A percentile compares a stretch with the other conserved stretches of the same genome.
Evolutionary conservation across 768 basidiomycete species (phyloP).

Genomic region (Calocybe indica): DNA sequence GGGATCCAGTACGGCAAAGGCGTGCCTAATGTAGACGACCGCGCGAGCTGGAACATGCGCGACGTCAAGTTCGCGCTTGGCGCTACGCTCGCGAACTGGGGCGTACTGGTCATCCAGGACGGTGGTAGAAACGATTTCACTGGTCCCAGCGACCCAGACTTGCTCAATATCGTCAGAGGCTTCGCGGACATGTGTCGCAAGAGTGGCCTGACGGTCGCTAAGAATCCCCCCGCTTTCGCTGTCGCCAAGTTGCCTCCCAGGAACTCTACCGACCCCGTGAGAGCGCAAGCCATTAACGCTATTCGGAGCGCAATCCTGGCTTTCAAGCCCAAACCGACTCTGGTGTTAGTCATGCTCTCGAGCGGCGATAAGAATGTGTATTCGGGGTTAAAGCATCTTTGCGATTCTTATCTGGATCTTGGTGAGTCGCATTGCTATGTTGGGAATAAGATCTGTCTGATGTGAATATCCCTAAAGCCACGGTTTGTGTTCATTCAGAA

Average conservation of each 20-base stretch:
- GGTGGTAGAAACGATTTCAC: constrained; percentile 53
- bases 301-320: constrained; percentile 39
- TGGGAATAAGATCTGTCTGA: neutral
- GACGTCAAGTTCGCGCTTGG: constrained; percentile 59
- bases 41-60: constrained; percentile 77
- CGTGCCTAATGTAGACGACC: constrained; percentile 40
- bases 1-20: constrained; percentile 51
- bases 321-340: constrained; percentile 40
- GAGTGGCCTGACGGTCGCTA: constrained; percentile 54
- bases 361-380: constrained; percentile 72
- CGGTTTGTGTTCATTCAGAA: constrained; percentile 66
- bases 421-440: constrained; percentile 18
- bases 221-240: constrained; percentile 28
- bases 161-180: constrained; percentile 38
- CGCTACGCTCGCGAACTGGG: constrained; percentile 54
- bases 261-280: constrained; percentile 45
- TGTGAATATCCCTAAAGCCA: constrained; percentile 28
- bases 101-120: constrained; percentile 64
- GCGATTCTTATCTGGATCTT: constrained; percentile 61
- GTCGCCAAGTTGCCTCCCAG: constrained; percentile 46
- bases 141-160: constrained; percentile 46
- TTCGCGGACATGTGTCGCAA: constrained; percentile 58
- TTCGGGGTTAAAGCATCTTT: constrained; percentile 67
- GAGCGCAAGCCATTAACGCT: constrained; percentile 38
- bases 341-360: constrained; percentile 64